A percentile compares a stretch with the other conserved stretches of the same genome.
These are phyloP conservation scores for Umbelopsis ramanniana DNA, from an alignment of 192 early-diverging fungal genomes.

Conservation along the genomic window DNA sequence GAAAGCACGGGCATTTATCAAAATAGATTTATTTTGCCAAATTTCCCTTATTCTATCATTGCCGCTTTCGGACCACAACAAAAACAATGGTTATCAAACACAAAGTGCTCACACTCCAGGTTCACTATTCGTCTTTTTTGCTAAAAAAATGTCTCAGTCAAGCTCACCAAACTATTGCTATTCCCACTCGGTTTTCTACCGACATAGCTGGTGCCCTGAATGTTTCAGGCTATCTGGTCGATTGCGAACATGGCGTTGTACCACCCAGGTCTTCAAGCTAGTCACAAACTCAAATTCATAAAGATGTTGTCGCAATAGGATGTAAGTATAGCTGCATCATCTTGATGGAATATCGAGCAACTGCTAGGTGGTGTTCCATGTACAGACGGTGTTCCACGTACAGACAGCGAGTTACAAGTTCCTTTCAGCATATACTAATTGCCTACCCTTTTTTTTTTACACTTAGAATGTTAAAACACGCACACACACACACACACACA, in stretches of 20 bases:
- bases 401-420: too few relatives aligned
- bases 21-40: not conserved
- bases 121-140: not conserved
- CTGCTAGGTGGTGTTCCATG: too few relatives aligned
- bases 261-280: not conserved
- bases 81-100: conserved; percentile 2
- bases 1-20: too few relatives aligned
- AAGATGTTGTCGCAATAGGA: not conserved
- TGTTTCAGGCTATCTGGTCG: conserved; percentile 7
- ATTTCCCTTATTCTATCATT: not conserved
- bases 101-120: not conserved
- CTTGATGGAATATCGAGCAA: too few relatives aligned
- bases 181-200: conserved; percentile 9
- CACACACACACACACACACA: too few relatives aligned
- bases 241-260: not conserved
- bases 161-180: conserved; percentile 9
- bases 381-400: too few relatives aligned
- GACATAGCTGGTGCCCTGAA: conserved; percentile 16
- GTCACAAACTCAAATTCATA: not conserved
- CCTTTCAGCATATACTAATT: too few relatives aligned
- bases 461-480: too few relatives aligned
- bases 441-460: too few relatives aligned
- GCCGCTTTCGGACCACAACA: conserved; percentile 3
- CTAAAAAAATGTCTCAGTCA: conserved; percentile 5
- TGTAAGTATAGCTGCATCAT: too few relatives aligned